Evolutionary conservation across 176 grass and related monocot genomes (phyloP), one percentile per base, ranked within the genome.

Genomic region (Juncus inflexus): DNA sequence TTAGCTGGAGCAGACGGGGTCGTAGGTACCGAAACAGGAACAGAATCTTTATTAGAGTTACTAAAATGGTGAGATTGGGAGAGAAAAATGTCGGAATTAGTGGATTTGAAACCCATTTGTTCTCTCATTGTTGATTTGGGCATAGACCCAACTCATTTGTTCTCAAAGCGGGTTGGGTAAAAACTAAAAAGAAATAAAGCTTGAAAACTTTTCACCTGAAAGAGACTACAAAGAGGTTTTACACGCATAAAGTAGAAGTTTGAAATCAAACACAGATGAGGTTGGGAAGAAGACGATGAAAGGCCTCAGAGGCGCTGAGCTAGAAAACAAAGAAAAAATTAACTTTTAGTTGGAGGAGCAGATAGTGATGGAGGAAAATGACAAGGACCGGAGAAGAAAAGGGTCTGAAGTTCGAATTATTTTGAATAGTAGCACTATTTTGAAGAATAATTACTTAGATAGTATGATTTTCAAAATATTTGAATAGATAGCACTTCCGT

Each of bases 1-100:
- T 55, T 76, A 16, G 71, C 19, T 12, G 58, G 68, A n/a, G 49
- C 16, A 10, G 5, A 15, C 3, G 59, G 6, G 2, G 66, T 7
- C n/a, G 64, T 42, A 8, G 66, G 66, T 12, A 28, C 19, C 7
- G 66, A 53, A 13, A 13, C 9, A 6, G 53, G 19, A 42, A 39
- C 42, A 39, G 76, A 71, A 40, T 71, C 37, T 63, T 35, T 64
- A 64, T 63, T 42, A 55, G 70, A 53, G 15, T n/a, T 70, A 42
- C 28, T 38, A 55, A 16, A 40, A 16, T 52, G 64, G n/a, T 42
- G 39, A 67, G 42, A 67, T 35, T 42, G 64, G 13, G 59, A 12
- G 7, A 62, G 59, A 12, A 62, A 62, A 40, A 62, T 3, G n/a
- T 62, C 35, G 38, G 38, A 40, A 15, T 62, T 62, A 40, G 50